Conservation (phyloP, 106 monocot species). For the Vanilla planifolia region DNA sequence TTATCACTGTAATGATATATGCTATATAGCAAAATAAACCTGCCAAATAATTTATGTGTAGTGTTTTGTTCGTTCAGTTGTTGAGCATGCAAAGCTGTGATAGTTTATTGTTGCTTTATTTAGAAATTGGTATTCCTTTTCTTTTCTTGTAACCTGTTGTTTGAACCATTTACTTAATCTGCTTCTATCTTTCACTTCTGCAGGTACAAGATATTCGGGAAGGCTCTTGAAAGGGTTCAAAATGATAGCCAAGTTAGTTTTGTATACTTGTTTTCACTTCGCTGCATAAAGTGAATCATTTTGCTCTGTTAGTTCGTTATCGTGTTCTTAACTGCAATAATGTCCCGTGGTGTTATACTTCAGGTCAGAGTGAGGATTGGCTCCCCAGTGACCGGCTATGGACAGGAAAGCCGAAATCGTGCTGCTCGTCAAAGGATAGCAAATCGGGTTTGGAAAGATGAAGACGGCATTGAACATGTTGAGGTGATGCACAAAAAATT, state of each 20-base stretch:
- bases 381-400: slow-evolving; percentile 93
- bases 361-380: slow-evolving; percentile 95
- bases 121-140: no score
- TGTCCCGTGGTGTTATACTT: background rate
- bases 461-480: slow-evolving; percentile 90
- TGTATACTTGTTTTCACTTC: background rate
- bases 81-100: no score
- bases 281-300: background rate
- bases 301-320: background rate
- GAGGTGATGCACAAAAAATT: slow-evolving; percentile 69
- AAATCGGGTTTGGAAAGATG: slow-evolving; percentile 83
- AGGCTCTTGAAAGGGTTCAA: slow-evolving; percentile 89
- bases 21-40: no score
- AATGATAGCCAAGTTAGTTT: slow-evolving; percentile 75
- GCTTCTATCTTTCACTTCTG: slow-evolving; percentile 1
- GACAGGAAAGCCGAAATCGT: slow-evolving; percentile 92
- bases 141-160: background rate
- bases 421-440: slow-evolving; percentile 90
- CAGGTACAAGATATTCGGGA: slow-evolving; percentile 98
- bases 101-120: no score
- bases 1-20: no score
- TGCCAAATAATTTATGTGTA: no score
- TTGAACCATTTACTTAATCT: background rate
- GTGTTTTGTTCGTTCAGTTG: no score
- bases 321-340: background rate